A percentile compares a stretch with the other conserved stretches of the same genome.
These are phyloP conservation scores for Pythium chondricola DNA, from an alignment of 352 stramenopile genomes.

Conservation along the genomic window DNA sequence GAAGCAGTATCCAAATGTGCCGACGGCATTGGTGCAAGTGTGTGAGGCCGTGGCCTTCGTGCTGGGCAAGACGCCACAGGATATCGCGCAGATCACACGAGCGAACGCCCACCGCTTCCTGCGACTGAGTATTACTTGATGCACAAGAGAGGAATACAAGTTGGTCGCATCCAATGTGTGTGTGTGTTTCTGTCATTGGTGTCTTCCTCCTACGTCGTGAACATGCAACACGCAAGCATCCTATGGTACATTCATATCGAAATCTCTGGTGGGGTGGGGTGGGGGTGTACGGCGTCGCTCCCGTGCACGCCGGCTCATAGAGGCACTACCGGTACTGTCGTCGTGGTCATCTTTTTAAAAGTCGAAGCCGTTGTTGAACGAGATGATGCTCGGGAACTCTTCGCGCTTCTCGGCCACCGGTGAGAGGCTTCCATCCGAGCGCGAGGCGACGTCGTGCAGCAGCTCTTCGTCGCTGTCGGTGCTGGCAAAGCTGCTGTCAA, in stretches of 20 bases:
- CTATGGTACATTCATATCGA: too few species aligned
- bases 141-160: background rate
- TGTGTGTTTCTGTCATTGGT: too few species aligned
- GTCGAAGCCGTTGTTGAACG: slow-evolving; percentile 58
- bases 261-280: too few species aligned
- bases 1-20: slow-evolving; percentile 77
- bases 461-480: slow-evolving; percentile 77
- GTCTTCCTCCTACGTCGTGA: too few species aligned
- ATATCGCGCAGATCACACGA: slow-evolving; percentile 54
- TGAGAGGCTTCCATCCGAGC: slow-evolving; percentile 12
- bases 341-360: too few species aligned
- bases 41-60: slow-evolving; percentile 48
- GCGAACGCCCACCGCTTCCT: slow-evolving; percentile 73
- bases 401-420: slow-evolving; percentile 4
- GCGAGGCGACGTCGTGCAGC: slow-evolving; percentile 19
- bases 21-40: slow-evolving; percentile 52
- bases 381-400: slow-evolving; percentile 46
- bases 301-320: too few species aligned
- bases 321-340: too few species aligned
- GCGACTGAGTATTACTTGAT: slow-evolving; percentile 20
- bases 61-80: slow-evolving; percentile 33
- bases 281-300: too few species aligned
- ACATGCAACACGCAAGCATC: too few species aligned
- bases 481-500: slow-evolving; percentile 41
- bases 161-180: too few species aligned